Base-by-base conservation (phyloP, 148 eudicot species). In the Vaccinium vitisidaea region DNA sequence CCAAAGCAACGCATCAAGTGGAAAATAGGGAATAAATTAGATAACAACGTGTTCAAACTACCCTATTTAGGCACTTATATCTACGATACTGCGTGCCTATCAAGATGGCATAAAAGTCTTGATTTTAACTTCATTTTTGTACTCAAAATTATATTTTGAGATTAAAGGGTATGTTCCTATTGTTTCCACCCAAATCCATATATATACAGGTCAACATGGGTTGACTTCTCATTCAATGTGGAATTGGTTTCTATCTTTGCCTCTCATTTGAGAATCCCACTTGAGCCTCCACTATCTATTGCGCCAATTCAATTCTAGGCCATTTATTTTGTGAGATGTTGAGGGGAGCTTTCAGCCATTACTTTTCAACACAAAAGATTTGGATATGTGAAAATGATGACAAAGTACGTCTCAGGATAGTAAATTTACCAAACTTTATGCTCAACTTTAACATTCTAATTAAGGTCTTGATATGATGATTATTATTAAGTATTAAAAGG, bases 311-410 rank as follows among this genome's bases (percentile, higher is more conserved):
- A 48, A 80, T 80, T 21, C 71, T 19, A 58, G 39, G 21, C 74
- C 83, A 48, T 54, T 48, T 56, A 2, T 14, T 67, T 15, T 36
- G 32, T 25, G 43, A 65, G 27, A 54, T 8, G 58, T 65, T 46
- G 59, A 27, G 23, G 59, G 39, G 54, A 61, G 50, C 74, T 61
- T 67, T 81, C 46, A 67, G 48, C 18, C 39, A 50, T 8, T 19
- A 61, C 71, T 14, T 61, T 81, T 6, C 14, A 80, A 80, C 73
- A 36, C 12, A 43, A 32, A 32, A 80, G 13, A n/a, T n/a, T 36
- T 80, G 74, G 54, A 61, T 59, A 21, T 61, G 73, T 61, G 73
- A n/a, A 21, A 61, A 80, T 80, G 83, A 63, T 81, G 74, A 14
- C 16, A 30, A 78, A 58, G 13, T 32, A 21, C 19, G 6, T 25